Percentiles rank a stretch among this genome's conserved stretches.
Evolutionary conservation across 441 rosid genomes (phyloP).

Genomic region (Pelargonium cotyledonis): DNA sequence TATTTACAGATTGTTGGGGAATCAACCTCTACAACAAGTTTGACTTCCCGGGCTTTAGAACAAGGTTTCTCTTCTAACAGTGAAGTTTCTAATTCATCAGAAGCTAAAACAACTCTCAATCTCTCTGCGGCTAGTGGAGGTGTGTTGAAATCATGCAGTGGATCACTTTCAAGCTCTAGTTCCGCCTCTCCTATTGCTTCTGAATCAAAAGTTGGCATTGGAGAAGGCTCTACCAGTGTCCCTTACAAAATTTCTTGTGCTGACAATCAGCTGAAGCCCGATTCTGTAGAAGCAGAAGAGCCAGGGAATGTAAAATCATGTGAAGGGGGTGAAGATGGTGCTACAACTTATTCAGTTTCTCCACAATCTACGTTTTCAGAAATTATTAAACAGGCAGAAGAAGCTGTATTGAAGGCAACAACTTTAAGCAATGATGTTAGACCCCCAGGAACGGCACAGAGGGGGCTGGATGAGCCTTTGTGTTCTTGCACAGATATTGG

Average conservation of each 20-base stretch:
- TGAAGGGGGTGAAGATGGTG: conserved; percentile 28
- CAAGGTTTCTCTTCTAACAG: conserved; percentile 23
- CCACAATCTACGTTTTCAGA: conserved; percentile 16
- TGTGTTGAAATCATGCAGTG: conserved; percentile 20
- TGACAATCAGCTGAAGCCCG: conserved; percentile 29
- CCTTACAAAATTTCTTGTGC: conserved; percentile 36
- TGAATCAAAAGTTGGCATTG: conserved; percentile 29
- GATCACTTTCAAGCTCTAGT: conserved; percentile 22
- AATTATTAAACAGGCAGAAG: conserved; percentile 18
- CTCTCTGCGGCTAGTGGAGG: conserved; percentile 26
- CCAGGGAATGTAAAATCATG: conserved; percentile 12
- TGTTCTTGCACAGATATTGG: conserved; percentile 22
- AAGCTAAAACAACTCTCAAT: background rate
- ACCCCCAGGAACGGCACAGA: conserved; percentile 25
- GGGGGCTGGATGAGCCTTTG: conserved; percentile 27
- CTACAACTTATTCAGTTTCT: conserved; percentile 25
- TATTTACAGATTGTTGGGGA: conserved; percentile 35
- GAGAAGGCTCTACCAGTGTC: conserved; percentile 25
- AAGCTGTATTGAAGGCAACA: conserved; percentile 21
- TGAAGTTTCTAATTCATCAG: conserved; percentile 27
- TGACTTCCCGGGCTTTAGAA: conserved; percentile 26
- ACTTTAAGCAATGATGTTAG: conserved; percentile 23
- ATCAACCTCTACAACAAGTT: conserved; percentile 19
- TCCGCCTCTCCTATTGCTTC: conserved; percentile 26
- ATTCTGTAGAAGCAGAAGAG: conserved; percentile 22